Conservation (phyloP, 208 protist genomes). For the Histomonas meleagridis region DNA sequence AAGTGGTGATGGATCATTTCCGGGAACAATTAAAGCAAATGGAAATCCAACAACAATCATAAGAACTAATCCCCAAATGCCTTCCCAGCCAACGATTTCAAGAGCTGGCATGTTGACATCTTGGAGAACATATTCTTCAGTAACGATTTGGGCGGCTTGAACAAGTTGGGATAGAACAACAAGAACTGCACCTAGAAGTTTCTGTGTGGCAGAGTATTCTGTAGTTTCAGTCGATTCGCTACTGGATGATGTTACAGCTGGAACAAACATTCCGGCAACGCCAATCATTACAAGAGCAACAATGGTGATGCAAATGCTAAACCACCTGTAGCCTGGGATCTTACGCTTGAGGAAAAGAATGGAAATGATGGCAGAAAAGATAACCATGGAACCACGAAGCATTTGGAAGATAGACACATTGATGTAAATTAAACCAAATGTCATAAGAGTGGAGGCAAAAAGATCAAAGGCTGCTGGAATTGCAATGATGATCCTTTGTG, state of each 20-base stretch:
- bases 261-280: background rate
- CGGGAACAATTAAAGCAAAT: background rate
- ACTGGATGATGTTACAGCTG: background rate
- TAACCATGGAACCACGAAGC: slow-evolving; percentile 34
- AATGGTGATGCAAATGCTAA: background rate
- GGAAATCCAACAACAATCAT: background rate
- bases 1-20: background rate
- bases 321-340: background rate
- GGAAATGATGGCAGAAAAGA: background rate
- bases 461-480: slow-evolving; percentile 12
- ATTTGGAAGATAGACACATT: slow-evolving; percentile 36
- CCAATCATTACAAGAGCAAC: slow-evolving; percentile 21
- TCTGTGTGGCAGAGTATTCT: background rate
- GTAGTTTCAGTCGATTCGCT: background rate
- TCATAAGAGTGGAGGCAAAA: slow-evolving; percentile 31
- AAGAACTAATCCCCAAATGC: slow-evolving; percentile 13
- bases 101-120: slow-evolving; percentile 33
- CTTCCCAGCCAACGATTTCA: slow-evolving; percentile 35
- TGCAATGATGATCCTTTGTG: background rate
- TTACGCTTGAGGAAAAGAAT: background rate
- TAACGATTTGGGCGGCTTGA: slow-evolving; percentile 14
- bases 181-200: background rate
- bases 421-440: slow-evolving; percentile 32
- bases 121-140: background rate
- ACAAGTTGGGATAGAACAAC: background rate